Percentiles rank a stretch among this genome's conserved stretches.
Conservation (phyloP, 139 green algal species). For the Chlorella sp. region DNA sequence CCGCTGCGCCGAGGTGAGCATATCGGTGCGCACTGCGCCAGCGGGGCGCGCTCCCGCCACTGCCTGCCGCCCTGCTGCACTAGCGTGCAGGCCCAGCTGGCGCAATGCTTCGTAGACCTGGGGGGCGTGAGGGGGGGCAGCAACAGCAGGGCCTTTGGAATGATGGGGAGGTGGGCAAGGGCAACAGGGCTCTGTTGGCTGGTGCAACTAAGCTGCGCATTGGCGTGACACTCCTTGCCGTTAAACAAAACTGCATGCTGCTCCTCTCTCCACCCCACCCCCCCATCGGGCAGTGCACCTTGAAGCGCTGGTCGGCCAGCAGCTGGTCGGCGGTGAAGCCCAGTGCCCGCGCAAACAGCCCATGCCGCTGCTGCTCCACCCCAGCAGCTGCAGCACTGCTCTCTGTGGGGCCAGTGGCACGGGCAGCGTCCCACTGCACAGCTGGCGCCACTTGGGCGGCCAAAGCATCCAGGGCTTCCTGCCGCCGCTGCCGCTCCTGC, state of each 20-base stretch:
- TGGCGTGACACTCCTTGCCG: too few species aligned
- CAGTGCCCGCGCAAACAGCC: conserved; percentile 9
- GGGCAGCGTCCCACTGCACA: background rate
- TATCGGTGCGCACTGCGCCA: background rate
- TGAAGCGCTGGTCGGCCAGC: conserved; percentile 23
- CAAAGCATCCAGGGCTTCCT: background rate
- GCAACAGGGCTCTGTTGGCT: background rate
- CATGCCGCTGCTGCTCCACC: background rate
- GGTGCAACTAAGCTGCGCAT: too few species aligned
- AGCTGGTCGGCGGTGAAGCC: background rate
- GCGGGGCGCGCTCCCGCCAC: background rate
- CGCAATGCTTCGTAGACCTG: conserved; percentile 22
- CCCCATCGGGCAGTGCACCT: too few species aligned
- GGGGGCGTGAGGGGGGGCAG: background rate
- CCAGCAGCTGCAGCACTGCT: background rate
- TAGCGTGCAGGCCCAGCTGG: background rate
- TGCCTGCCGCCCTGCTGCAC: background rate
- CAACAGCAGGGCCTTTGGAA: background rate
- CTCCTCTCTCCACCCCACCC: background rate
- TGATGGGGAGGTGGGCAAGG: too few species aligned
- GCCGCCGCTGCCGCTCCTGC: background rate
- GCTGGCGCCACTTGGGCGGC: background rate
- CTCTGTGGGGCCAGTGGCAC: background rate
- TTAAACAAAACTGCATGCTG: too few species aligned
- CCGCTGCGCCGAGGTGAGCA: conserved; percentile 7